Evolutionary conservation across 225 moss, liverwort and hornwort genomes (phyloP).

Genomic region (Pseudoscleropodium purum): DNA sequence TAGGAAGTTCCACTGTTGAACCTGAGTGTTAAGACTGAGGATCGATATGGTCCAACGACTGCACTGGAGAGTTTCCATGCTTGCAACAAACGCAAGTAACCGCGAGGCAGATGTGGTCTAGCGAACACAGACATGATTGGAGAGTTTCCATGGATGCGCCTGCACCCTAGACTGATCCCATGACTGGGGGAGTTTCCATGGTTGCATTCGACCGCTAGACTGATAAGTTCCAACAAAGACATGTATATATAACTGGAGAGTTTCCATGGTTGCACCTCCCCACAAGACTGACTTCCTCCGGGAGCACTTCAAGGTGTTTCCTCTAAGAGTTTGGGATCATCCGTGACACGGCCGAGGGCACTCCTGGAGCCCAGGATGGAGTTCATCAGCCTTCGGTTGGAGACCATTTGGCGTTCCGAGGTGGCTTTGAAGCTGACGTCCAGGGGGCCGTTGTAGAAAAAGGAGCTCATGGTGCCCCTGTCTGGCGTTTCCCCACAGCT

Average conservation of each 20-base stretch:
- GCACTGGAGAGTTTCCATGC: not conserved
- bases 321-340: conserved; percentile 26
- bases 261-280: not conserved
- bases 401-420: conserved; percentile 16
- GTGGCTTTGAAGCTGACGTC: conserved; percentile 30
- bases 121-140: not conserved
- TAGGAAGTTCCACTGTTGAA: not conserved
- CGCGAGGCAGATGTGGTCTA: not conserved
- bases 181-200: not conserved
- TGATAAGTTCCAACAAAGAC: not conserved
- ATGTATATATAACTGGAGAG: too few relatives aligned
- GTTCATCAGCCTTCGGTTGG: conserved; percentile 19
- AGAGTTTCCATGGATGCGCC: not conserved
- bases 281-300: not conserved
- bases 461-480: conserved; percentile 35
- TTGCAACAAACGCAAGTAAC: not conserved
- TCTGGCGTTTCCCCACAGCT: conserved; percentile 38
- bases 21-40: not conserved
- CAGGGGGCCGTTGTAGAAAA: conserved; percentile 44
- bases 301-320: not conserved
- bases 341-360: not conserved
- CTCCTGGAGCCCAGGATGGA: conserved; percentile 27
- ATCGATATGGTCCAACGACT: not conserved
- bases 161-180: not conserved
- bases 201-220: not conserved